Evolutionary conservation across 2,329 filamentous ascomycete genomes (phyloP).

Genomic region (Penicillium sp.): DNA sequence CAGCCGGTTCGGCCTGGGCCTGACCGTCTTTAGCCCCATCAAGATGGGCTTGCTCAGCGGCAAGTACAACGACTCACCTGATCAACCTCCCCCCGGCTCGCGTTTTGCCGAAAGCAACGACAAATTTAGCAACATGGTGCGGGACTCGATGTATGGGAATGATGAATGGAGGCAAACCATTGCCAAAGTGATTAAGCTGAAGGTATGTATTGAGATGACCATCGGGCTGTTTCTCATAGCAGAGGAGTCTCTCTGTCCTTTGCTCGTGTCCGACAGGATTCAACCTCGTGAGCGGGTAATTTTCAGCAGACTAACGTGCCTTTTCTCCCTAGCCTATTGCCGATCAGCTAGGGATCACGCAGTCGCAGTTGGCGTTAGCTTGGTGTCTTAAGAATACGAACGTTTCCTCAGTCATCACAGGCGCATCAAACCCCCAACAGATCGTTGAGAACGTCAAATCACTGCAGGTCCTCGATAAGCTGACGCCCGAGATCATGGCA

Average conservation of each 20-base stretch:
- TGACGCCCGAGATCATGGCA: slow-evolving; percentile 45
- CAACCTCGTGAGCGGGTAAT: not conserved
- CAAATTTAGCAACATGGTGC: slow-evolving; percentile 27
- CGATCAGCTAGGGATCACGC: slow-evolving; percentile 54
- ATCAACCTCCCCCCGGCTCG: slow-evolving; percentile 55
- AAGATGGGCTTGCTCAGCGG: slow-evolving; percentile 66
- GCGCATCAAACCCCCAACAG: slow-evolving; percentile 52
- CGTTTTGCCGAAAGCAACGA: slow-evolving; percentile 57
- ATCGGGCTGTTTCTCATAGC: not conserved
- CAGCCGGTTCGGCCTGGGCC: slow-evolving; percentile 61
- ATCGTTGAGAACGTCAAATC: slow-evolving; percentile 51
- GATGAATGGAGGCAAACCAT: slow-evolving; percentile 2
- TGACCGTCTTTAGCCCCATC: slow-evolving; percentile 68
- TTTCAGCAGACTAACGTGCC: not conserved
- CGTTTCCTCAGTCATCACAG: slow-evolving; percentile 50
- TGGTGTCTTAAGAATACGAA: slow-evolving; percentile 64
- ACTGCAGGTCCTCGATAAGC: slow-evolving; percentile 34
- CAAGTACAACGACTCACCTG: slow-evolving; percentile 67
- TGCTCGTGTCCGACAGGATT: not conserved
- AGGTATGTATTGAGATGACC: slow-evolving; percentile 1
- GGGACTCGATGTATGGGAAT: slow-evolving; percentile 3
- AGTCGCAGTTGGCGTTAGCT: slow-evolving; percentile 60
- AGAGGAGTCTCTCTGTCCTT: not conserved
- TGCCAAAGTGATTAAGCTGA: slow-evolving; percentile 4
- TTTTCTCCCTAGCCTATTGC: slow-evolving; percentile 12